A percentile compares a stretch with the other conserved stretches of the same genome.
These are phyloP conservation scores for Xylariaceae sp. DNA, from an alignment of 2,329 filamentous ascomycete genomes.

Conservation along the genomic window DNA sequence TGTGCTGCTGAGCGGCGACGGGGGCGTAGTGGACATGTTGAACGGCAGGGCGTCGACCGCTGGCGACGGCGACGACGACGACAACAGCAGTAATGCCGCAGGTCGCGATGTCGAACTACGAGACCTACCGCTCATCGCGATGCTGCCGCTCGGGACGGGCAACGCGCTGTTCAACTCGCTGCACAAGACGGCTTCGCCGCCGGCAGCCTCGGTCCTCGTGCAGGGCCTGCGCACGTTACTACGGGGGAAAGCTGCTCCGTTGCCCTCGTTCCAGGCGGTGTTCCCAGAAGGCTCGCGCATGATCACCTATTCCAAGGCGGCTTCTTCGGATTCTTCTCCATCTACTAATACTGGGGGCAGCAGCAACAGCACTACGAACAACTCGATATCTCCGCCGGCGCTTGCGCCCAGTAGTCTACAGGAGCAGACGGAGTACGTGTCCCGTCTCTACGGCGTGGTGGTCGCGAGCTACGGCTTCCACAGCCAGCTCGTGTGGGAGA, in stretches of 20 bases:
- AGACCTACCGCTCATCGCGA: constrained; percentile 51
- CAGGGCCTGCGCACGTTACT: constrained; percentile 65
- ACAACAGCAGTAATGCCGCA: too few relatives aligned
- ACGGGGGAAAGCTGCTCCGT: constrained; percentile 55
- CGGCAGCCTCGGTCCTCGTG: constrained; percentile 50
- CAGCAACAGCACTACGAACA: neutral
- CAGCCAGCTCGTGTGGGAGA: constrained; percentile 86
- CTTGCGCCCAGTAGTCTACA: constrained; percentile 22
- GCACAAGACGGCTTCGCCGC: constrained; percentile 57
- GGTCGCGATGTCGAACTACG: neutral
- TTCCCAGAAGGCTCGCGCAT: constrained; percentile 65
- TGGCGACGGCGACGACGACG: neutral
- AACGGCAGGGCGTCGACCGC: constrained; percentile 58
- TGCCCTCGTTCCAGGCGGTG: constrained; percentile 67
- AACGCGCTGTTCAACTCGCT: constrained; percentile 69
- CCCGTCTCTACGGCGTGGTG: constrained; percentile 72
- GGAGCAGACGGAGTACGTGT: constrained; percentile 43
- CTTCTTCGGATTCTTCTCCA: constrained; percentile 18
- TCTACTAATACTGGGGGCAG: too few relatives aligned
- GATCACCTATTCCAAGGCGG: constrained; percentile 47
- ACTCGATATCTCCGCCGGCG: too few relatives aligned
- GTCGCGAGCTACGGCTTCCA: constrained; percentile 92
- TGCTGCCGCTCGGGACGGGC: constrained; percentile 68
- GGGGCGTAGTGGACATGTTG: constrained; percentile 81
- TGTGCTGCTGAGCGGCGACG: constrained; percentile 85